Evolutionary conservation across 345 rosid species (phyloP).

Genomic region (Orychophragmus violaceus): DNA sequence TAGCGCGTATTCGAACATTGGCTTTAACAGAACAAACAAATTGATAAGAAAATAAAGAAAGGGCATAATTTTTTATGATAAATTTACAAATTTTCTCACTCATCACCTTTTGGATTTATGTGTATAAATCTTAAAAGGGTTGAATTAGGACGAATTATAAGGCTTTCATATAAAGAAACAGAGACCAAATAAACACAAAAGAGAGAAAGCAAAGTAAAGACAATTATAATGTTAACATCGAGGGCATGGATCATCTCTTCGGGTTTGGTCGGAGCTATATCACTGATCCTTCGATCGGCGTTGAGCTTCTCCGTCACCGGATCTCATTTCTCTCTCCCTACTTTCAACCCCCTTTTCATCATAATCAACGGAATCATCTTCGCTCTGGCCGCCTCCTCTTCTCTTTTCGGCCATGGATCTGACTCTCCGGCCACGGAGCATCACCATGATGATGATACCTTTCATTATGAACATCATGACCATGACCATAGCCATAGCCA

Average conservation of each 20-base stretch:
- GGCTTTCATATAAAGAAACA: neutral
- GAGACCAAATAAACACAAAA: neutral
- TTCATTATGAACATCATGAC: conserved; percentile 8
- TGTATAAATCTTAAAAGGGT: neutral
- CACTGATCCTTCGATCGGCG: conserved; percentile 16
- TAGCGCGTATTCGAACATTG: too few relatives aligned
- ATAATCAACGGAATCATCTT: conserved; percentile 23
- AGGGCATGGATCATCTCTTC: conserved; percentile 27
- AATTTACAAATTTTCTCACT: too few relatives aligned
- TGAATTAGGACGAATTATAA: neutral
- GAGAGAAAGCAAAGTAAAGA: neutral
- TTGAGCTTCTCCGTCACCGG: conserved; percentile 23
- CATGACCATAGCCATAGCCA: neutral
- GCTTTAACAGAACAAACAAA: neutral
- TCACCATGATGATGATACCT: neutral
- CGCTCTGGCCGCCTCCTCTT: conserved; percentile 21
- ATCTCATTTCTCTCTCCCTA: conserved; percentile 4
- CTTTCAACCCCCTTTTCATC: conserved; percentile 8
- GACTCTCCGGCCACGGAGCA: neutral
- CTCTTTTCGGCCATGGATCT: conserved; percentile 1
- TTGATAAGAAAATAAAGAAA: neutral
- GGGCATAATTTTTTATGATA: neutral
- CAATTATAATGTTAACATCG: conserved; percentile 10
- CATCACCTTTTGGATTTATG: neutral
- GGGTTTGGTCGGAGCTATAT: conserved; percentile 28